Conservation (phyloP, 2,329 filamentous ascomycete species). For the Elsinoe fawcettii region DNA sequence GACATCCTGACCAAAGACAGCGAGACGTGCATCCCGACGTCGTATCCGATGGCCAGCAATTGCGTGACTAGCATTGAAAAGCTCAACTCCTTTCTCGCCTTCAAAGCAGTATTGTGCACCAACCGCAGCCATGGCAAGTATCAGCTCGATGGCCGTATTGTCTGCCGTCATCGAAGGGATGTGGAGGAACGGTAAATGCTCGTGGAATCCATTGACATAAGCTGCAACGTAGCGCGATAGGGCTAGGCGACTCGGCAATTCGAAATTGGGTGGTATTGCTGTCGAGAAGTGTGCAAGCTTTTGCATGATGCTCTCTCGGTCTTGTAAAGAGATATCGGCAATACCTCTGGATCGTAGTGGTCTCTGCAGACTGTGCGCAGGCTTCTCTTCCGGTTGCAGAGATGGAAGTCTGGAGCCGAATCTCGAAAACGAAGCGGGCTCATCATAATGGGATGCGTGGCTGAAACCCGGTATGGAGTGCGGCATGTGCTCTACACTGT, state of each 20-base stretch:
- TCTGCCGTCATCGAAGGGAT: constrained; percentile 57
- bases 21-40: constrained; percentile 41
- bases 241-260: constrained; percentile 61
- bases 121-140: constrained; percentile 60
- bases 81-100: constrained; percentile 43
- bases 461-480: background rate
- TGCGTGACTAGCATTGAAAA: constrained; percentile 50
- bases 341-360: constrained; percentile 3
- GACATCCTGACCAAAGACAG: constrained; percentile 23
- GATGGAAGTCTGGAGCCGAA: constrained; percentile 16
- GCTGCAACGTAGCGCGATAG: constrained; percentile 62
- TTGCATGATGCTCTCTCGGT: constrained; percentile 8
- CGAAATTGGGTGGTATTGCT: constrained; percentile 41
- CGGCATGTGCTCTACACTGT: constrained; percentile 24
- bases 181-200: constrained; percentile 57
- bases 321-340: constrained; percentile 14
- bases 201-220: constrained; percentile 60
- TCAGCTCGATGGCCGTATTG: constrained; percentile 59
- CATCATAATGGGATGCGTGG: constrained; percentile 6
- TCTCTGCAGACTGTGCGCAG: constrained; percentile 5
- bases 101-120: constrained; percentile 58
- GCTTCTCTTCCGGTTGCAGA: constrained; percentile 16
- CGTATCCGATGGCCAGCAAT: constrained; percentile 47
- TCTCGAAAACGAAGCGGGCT: constrained; percentile 15
- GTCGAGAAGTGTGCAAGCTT: constrained; percentile 8